These are phyloP conservation scores for Pontederia crassipes DNA, from an alignment of 176 grass and related monocot genomes.

Conservation along the genomic window DNA sequence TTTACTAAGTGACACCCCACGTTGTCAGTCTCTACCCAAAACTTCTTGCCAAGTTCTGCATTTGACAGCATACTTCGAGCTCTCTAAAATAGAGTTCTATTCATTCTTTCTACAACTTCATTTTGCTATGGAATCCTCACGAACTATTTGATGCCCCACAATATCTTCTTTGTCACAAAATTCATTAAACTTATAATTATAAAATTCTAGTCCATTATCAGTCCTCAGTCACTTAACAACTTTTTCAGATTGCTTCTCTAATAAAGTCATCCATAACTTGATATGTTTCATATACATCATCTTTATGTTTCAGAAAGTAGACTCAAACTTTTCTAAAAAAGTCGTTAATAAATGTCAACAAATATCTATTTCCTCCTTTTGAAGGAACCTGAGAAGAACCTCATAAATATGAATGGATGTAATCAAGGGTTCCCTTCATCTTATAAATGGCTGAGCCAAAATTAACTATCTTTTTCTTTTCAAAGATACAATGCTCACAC, in stretches of 20 bases:
- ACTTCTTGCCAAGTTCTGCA: not conserved
- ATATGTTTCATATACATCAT: not conserved
- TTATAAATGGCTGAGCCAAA: not conserved
- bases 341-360: not conserved
- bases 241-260: not conserved
- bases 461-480: not conserved
- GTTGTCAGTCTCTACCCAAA: conserved; percentile 2
- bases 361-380: not conserved
- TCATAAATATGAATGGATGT: not conserved
- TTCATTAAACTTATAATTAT: not conserved
- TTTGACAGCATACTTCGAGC: conserved; percentile 17
- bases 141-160: not conserved
- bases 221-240: not conserved
- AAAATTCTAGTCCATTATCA: not conserved
- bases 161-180: not conserved
- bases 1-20: conserved; percentile 3
- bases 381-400: not conserved
- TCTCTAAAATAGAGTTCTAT: conserved; percentile 18
- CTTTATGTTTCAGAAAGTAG: not conserved
- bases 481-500: not conserved
- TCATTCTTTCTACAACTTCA: conserved; percentile 16
- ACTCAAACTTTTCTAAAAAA: not conserved
- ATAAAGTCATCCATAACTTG: not conserved
- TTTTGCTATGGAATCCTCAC: not conserved
- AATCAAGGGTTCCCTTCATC: not conserved